Evolutionary conservation across 768 basidiomycete genomes (phyloP), one percentile per base, ranked within the genome.

Genomic region (Lactifluus rugatus): DNA sequence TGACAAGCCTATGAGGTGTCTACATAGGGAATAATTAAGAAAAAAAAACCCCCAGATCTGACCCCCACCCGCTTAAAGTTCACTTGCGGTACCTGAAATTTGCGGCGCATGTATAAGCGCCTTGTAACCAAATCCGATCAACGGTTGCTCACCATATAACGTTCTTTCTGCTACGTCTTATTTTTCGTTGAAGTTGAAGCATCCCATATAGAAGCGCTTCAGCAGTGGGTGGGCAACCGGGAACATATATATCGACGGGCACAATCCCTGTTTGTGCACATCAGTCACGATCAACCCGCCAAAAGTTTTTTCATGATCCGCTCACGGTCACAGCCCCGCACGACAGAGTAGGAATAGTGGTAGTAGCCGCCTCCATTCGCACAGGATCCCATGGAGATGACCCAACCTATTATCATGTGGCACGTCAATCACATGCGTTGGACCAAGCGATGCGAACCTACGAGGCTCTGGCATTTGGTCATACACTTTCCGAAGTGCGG

Each of bases 311-410:
- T 42, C 17, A 53, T 52, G 14, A 50, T 32, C n/a, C 52, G 73
- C 87, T 58, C 70, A 89, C 96, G 84, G 76, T 99, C 96, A 71
- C 95, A 98, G 16, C 96, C 96, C 48, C 96, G 85, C 37, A 98
- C 96, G 61, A 99, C 96, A 28, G 94, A 93, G 74, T 99, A 99
- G 26, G 95, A 96, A 72, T 97, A 96, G 74, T 95, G 93, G 72
- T 94, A 93, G 76, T 93, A 94, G 16, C 93, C 93, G 56, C 93
- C 93, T 31, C 96, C 96, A 71, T 98, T 98, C 17, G 96, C 96
- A 72, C 96, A 99, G 5, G 95, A 97, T 47, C 96, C 96, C 96
- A 99, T 98, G 25, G 95, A 98, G 69, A 99, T 89, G 57, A 99
- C 96, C 96, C 96, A 99, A 68, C 95, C 89, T 83, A 56, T 14